Evolutionary conservation across 176 grass and related monocot genomes (phyloP), one percentile per base, ranked within the genome.

Genomic region (Elaeis guineensis): DNA sequence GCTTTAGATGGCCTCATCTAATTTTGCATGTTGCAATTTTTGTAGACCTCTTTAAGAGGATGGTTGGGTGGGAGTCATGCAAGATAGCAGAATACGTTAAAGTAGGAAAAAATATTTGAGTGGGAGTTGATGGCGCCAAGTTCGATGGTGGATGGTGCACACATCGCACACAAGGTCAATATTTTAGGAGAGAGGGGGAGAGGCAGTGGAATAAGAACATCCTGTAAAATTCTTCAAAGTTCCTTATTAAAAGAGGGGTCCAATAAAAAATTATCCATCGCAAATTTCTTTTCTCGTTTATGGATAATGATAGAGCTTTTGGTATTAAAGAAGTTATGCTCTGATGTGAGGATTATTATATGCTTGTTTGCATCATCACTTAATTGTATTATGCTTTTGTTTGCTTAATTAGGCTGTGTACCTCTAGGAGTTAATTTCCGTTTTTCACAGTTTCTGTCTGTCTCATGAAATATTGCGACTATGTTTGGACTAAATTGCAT

Each of bases 41-140:
- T 21, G 16, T 49, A 57, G 23, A 20, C 26, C 51, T 55, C 17
- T 35, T 35, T 51, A 65, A 21, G 5, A 55, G 64, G 26, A 54
- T 55, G 24, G 30, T 57, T 69, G 26, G 54, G 66, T 69, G 66
- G 66, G 53, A 69, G 52, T 57, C 66, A 22, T 57, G 53, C 53
- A 69, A 69, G 66, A 69, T 20, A 56, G 66, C 66, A 69, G 66
- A 44, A 44, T 48, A 56, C 18, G 29, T 44, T 44, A 57, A 67
- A 67, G 51, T 55, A 55, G 35, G 35, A 9, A 44, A 44, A 44
- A 44, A 44, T 12, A 44, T 2, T 44, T 44, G 35, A 44, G 35
- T 44, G 35, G 35, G 35, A 12, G 35, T 44, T 44, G 35, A 2
- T 44, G 35, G 11, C 9, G 35, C 35, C 35, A 11, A 12, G 35